phyloP scores from a whole-genome alignment of 129 eudicot genomes.

The Arctium minus region DNA sequence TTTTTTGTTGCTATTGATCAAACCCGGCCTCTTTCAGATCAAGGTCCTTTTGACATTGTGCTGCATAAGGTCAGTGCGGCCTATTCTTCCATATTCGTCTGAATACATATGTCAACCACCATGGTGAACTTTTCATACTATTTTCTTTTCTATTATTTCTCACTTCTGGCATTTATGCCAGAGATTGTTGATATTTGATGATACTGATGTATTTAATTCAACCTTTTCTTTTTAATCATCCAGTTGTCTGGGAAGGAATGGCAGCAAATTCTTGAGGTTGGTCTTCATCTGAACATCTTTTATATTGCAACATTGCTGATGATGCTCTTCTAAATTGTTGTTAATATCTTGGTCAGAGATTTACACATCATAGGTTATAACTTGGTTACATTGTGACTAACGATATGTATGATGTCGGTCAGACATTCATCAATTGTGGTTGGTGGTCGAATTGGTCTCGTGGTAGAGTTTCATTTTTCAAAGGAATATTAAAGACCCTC shows the following conservation, averaged over 20 bases:
- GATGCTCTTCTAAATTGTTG: neutral
- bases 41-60: conserved; percentile 95
- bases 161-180: neutral
- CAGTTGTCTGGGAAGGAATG: conserved; percentile 91
- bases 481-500: neutral
- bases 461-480: neutral
- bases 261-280: conserved; percentile 88
- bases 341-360: neutral
- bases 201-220: conserved; percentile 1
- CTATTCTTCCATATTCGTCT: conserved; percentile 31
- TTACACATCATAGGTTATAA: neutral
- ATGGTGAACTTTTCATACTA: conserved; percentile 29
- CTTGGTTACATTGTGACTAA: neutral
- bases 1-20: conserved; percentile 89
- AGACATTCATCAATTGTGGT: conserved; percentile 9
- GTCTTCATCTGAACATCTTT: conserved; percentile 22
- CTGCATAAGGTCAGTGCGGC: conserved; percentile 74
- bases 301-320: neutral
- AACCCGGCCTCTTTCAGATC: conserved; percentile 80
- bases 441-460: conserved; percentile 14
- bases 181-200: neutral
- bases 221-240: neutral
- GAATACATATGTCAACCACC: conserved; percentile 33
- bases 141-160: neutral
- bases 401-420: neutral